Evolutionary conservation across 495 filamentous ascomycete genomes (phyloP).

Genomic region (Xylaria sp.): DNA sequence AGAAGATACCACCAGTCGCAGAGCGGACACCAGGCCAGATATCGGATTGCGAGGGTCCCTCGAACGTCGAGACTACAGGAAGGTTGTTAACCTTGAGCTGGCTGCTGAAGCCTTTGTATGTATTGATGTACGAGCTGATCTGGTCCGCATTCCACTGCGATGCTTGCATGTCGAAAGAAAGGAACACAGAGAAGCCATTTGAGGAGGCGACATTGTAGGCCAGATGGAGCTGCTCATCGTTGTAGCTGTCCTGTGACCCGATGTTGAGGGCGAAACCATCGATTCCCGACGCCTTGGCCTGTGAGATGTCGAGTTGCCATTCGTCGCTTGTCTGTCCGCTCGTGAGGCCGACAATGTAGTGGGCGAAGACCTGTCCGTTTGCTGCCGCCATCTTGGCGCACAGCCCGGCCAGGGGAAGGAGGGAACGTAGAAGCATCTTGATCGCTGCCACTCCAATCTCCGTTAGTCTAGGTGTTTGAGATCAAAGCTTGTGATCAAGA

Average conservation of each 20-base stretch:
- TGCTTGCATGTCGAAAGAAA: slow-evolving; percentile 71
- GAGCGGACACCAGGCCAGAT: slow-evolving; percentile 66
- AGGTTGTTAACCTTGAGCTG: slow-evolving; percentile 63
- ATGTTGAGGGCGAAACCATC: slow-evolving; percentile 79
- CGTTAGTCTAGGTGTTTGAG: neutral
- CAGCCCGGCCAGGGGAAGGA: slow-evolving; percentile 29
- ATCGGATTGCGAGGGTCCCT: slow-evolving; percentile 61
- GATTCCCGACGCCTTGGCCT: slow-evolving; percentile 67
- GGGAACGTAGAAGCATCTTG: slow-evolving; percentile 30
- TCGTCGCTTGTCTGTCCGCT: slow-evolving; percentile 51
- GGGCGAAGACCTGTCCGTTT: slow-evolving; percentile 51
- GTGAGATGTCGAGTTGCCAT: slow-evolving; percentile 66
- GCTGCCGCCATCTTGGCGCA: slow-evolving; percentile 33
- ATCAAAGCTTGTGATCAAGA: neutral
- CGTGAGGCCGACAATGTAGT: slow-evolving; percentile 60
- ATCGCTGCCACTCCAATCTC: neutral
- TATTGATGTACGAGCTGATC: slow-evolving; percentile 65
- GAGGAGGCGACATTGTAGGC: slow-evolving; percentile 64
- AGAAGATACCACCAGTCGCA: slow-evolving; percentile 58
- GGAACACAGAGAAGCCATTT: slow-evolving; percentile 65
- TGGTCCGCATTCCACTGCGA: slow-evolving; percentile 61
- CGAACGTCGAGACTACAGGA: slow-evolving; percentile 77
- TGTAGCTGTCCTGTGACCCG: slow-evolving; percentile 59
- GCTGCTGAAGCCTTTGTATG: slow-evolving; percentile 56
- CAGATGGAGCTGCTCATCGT: slow-evolving; percentile 54